Conservation (phyloP, 2,329 filamentous ascomycete genomes). For the Cercospora janseana region DNA sequence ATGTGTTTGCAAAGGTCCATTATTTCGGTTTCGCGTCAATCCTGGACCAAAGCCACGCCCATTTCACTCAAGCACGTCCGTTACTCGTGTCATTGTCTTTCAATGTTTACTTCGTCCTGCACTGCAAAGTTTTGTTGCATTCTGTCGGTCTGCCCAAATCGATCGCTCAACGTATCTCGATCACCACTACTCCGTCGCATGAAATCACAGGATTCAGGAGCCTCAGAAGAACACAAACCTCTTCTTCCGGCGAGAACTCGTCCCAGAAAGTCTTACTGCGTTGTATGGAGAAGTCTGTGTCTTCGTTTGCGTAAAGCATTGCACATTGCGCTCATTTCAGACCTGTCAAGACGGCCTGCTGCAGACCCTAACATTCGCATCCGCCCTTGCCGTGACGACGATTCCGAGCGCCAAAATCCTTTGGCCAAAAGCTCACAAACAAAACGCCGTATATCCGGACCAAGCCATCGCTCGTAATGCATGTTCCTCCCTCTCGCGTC, state of each 20-base stretch:
- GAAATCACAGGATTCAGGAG: not conserved
- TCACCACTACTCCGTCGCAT: not conserved
- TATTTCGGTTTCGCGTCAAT: not conserved
- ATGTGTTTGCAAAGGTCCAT: not conserved
- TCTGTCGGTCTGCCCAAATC: not conserved
- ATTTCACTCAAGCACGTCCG: not conserved
- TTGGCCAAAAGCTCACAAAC: too few relatives aligned
- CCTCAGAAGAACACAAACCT: not conserved
- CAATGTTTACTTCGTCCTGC: not conserved
- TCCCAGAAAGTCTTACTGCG: too few relatives aligned
- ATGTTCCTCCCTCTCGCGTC: not conserved
- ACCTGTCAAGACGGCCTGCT: too few relatives aligned
- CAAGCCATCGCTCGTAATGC: slow-evolving; percentile 17
- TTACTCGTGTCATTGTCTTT: not conserved
- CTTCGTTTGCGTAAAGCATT: too few relatives aligned
- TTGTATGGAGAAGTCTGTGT: not conserved
- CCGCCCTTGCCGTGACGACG: too few relatives aligned
- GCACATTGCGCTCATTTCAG: too few relatives aligned
- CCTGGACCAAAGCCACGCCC: not conserved
- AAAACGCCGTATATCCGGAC: not conserved
- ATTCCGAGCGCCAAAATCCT: too few relatives aligned
- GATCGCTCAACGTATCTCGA: not conserved
- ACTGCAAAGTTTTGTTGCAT: not conserved
- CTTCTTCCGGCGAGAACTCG: too few relatives aligned
- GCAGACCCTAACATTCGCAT: too few relatives aligned